Conservation (phyloP, 1,284 basidiomycete genomes). For the Sporisorium graminicola region DNA sequence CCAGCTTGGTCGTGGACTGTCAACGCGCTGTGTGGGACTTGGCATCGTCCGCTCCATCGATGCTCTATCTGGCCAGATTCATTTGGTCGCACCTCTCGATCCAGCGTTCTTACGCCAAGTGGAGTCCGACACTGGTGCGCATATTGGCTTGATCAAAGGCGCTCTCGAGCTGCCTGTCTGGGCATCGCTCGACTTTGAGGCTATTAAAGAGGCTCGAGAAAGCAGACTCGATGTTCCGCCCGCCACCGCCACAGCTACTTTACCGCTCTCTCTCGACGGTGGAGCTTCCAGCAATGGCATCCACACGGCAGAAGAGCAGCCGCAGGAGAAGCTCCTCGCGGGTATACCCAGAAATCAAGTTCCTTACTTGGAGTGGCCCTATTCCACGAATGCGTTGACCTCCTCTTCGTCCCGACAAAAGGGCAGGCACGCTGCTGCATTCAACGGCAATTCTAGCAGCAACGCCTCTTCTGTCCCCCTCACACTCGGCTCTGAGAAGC, state of each 20-base stretch:
- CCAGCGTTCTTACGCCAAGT: slow-evolving; percentile 72
- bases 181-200: slow-evolving; percentile 83
- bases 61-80: slow-evolving; percentile 29
- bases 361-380: slow-evolving; percentile 85
- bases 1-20: slow-evolving; percentile 1
- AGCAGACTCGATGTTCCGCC: slow-evolving; percentile 29
- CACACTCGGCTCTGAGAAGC: slow-evolving; percentile 76
- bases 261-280: background rate
- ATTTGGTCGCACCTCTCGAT: slow-evolving; percentile 68
- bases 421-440: slow-evolving; percentile 7
- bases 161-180: slow-evolving; percentile 87
- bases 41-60: slow-evolving; percentile 65
- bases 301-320: background rate
- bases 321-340: slow-evolving; percentile 70
- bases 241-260: background rate
- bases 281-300: background rate
- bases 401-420: slow-evolving; percentile 18
- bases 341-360: slow-evolving; percentile 77
- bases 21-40: slow-evolving; percentile 47
- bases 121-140: slow-evolving; percentile 69
- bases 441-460: background rate
- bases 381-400: slow-evolving; percentile 72
- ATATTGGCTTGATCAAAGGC: slow-evolving; percentile 82
- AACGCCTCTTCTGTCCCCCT: background rate
- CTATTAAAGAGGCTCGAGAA: slow-evolving; percentile 47